These are phyloP conservation scores for Aspergillus terreus DNA, from an alignment of 2,329 filamentous ascomycete species.

Conservation along the genomic window DNA sequence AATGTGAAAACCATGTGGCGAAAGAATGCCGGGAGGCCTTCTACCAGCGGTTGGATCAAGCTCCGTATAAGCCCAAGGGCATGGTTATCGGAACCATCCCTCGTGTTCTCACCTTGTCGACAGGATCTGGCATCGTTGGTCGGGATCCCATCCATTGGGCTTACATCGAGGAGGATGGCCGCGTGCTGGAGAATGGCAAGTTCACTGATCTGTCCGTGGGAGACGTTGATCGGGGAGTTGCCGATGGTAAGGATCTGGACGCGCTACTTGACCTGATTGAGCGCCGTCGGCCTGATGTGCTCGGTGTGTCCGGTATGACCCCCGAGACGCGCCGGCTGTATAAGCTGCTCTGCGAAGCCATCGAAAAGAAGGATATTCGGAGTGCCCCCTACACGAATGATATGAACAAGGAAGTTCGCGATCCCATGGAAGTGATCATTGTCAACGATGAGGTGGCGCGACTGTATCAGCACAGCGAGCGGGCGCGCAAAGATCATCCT, in stretches of 20 bases:
- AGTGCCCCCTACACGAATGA: conserved; percentile 83
- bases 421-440: conserved; percentile 81
- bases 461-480: conserved; percentile 85
- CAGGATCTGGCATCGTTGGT: conserved; percentile 72
- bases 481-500: conserved; percentile 76
- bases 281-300: conserved; percentile 79
- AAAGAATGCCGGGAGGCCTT: conserved; percentile 85
- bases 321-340: conserved; percentile 82
- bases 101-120: conserved; percentile 81
- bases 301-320: conserved; percentile 83
- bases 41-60: conserved; percentile 85
- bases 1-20: conserved; percentile 90
- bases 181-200: conserved; percentile 83
- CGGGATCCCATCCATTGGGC: conserved; percentile 82
- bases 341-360: conserved; percentile 73
- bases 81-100: conserved; percentile 85
- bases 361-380: conserved; percentile 72
- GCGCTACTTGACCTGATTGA: conserved; percentile 76
- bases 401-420: conserved; percentile 69
- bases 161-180: conserved; percentile 88
- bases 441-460: conserved; percentile 98
- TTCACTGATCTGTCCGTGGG: conserved; percentile 71
- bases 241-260: conserved; percentile 62
- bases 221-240: conserved; percentile 62
- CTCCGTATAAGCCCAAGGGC: conserved; percentile 90